These are phyloP conservation scores for Naegleria fowleri DNA, from an alignment of 208 protist genomes.

Conservation along the genomic window DNA sequence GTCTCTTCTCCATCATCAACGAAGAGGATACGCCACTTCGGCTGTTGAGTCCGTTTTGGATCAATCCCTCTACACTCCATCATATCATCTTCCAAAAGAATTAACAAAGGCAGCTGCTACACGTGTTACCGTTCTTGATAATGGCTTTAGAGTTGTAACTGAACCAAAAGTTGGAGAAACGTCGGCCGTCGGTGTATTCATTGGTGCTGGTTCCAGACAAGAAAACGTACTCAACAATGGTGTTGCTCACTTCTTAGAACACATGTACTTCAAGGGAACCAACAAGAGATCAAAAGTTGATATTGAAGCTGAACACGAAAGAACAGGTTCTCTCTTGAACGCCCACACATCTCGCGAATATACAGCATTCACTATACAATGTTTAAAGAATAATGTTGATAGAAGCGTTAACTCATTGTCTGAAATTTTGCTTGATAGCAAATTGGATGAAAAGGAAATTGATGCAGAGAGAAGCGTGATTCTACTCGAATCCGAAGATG, in stretches of 20 bases:
- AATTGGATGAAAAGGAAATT: slow-evolving; percentile 66
- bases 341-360: slow-evolving; percentile 97
- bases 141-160: slow-evolving; percentile 93
- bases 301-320: slow-evolving; percentile 89
- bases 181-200: slow-evolving; percentile 91
- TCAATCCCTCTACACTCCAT: neutral
- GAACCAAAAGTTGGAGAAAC: slow-evolving; percentile 79
- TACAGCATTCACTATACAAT: slow-evolving; percentile 91
- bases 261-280: slow-evolving; percentile 98
- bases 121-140: slow-evolving; percentile 79
- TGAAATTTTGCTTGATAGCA: slow-evolving; percentile 90
- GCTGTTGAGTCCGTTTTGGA: neutral
- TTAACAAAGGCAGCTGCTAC: slow-evolving; percentile 60
- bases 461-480: slow-evolving; percentile 89
- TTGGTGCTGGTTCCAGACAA: slow-evolving; percentile 91
- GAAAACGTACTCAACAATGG: slow-evolving; percentile 94
- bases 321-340: slow-evolving; percentile 93
- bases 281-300: slow-evolving; percentile 70
- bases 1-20: neutral
- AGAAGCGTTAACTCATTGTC: slow-evolving; percentile 89
- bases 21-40: neutral
- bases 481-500: slow-evolving; percentile 89
- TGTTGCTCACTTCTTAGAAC: slow-evolving; percentile 96
- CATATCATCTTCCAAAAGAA: neutral
- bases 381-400: slow-evolving; percentile 82